A percentile compares a stretch with the other conserved stretches of the same genome.
Conservation (phyloP, 2,329 filamentous ascomycete species). For the Triangularia setosa region DNA sequence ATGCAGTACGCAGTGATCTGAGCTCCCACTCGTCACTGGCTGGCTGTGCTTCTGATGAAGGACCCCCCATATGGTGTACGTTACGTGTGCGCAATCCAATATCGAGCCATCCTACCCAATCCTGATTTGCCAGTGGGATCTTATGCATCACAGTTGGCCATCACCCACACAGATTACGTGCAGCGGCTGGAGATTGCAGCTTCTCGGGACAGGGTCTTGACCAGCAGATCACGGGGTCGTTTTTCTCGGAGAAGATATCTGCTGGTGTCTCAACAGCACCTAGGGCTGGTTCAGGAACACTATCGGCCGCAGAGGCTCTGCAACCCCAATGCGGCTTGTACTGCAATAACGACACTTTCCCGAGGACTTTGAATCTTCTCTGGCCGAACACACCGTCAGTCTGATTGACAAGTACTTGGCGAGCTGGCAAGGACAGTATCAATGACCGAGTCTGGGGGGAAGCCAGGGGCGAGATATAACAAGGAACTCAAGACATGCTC, state of each 20-base stretch:
- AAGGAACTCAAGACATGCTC: background rate
- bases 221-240: conserved; percentile 21
- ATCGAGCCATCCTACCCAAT: conserved; percentile 7
- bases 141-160: conserved; percentile 13
- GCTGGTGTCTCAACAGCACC: background rate
- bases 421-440: background rate
- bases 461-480: conserved; percentile 9
- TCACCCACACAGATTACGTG: conserved; percentile 17
- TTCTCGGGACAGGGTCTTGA: conserved; percentile 13
- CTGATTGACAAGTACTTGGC: background rate
- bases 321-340: background rate
- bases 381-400: too few species aligned
- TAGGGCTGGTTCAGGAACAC: conserved; percentile 6
- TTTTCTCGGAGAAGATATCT: conserved; percentile 6
- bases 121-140: conserved; percentile 10
- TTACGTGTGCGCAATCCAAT: conserved; percentile 4
- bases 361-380: too few species aligned
- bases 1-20: background rate
- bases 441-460: conserved; percentile 16
- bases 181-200: conserved; percentile 22
- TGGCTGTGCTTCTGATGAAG: background rate
- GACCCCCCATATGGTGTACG: conserved; percentile 2
- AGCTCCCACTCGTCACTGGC: background rate
- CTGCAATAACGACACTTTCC: too few species aligned
- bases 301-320: background rate